These are phyloP conservation scores for Ganoderma sinense DNA, from an alignment of 1,284 basidiomycete genomes.

Conservation along the genomic window DNA sequence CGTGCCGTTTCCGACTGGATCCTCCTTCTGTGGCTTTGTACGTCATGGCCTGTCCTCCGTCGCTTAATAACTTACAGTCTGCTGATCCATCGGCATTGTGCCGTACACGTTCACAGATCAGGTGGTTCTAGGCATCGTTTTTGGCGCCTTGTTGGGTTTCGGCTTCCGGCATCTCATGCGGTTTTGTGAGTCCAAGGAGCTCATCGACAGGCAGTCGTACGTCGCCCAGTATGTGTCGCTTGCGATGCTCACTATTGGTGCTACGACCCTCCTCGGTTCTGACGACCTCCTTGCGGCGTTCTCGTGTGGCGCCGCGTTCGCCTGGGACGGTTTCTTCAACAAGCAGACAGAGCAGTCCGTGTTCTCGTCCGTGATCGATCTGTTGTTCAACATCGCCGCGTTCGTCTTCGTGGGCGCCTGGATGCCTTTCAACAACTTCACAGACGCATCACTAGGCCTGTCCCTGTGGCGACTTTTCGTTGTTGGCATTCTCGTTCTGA, in stretches of 20 bases:
- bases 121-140: constrained; percentile 80
- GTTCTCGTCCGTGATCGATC: constrained; percentile 95
- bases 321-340: constrained; percentile 99
- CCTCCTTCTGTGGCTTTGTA: constrained; percentile 83
- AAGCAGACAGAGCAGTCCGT: constrained; percentile 94
- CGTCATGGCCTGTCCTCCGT: constrained; percentile 44
- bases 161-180: constrained; percentile 94
- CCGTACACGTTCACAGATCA: constrained; percentile 64
- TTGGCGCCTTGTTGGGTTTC: constrained; percentile 85
- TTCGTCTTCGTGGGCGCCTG: constrained; percentile 96
- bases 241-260: constrained; percentile 84
- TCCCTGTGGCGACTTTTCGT: constrained; percentile 86
- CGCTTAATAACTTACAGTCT: neutral
- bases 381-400: constrained; percentile 89
- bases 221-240: constrained; percentile 84
- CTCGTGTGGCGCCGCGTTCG: constrained; percentile 95
- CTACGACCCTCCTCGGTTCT: constrained; percentile 87
- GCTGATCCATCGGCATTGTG: constrained; percentile 13
- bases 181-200: constrained; percentile 87
- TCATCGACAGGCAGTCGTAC: constrained; percentile 95
- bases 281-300: constrained; percentile 96
- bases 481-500: constrained; percentile 79
- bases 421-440: constrained; percentile 89
- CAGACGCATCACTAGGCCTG: constrained; percentile 69
- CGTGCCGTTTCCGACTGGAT: constrained; percentile 86